These are phyloP conservation scores for Linaria vulgaris DNA, from an alignment of 257 asterid genomes.

Conservation along the genomic window DNA sequence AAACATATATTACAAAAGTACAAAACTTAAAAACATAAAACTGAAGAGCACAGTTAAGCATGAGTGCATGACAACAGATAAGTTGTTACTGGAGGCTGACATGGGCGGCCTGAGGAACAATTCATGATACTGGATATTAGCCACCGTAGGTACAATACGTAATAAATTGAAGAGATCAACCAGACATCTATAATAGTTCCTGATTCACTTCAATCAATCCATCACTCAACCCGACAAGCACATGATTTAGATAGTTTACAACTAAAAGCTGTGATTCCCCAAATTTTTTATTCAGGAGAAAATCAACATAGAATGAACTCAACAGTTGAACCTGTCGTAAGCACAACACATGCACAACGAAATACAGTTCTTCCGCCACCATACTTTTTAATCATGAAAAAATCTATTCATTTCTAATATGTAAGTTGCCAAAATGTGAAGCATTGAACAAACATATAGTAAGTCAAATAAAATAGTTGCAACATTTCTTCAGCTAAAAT, in stretches of 20 bases:
- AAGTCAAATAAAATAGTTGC: not conserved
- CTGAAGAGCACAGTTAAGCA: not conserved
- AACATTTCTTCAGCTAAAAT: not conserved
- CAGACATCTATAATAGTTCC: conserved; percentile 14
- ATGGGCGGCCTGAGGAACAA: conserved; percentile 8
- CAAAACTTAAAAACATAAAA: not conserved
- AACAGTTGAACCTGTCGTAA: not conserved
- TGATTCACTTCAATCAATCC: conserved; percentile 15
- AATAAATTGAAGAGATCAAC: conserved; percentile 5
- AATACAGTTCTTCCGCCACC: not conserved
- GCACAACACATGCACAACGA: not conserved
- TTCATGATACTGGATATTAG: conserved; percentile 3
- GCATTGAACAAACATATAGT: not conserved
- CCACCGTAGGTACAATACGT: not conserved
- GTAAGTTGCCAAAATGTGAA: not conserved
- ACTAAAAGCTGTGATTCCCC: not conserved
- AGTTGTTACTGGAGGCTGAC: conserved; percentile 2
- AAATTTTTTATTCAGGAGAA: conserved; percentile 8
- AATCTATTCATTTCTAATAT: not conserved
- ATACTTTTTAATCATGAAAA: too few species aligned
- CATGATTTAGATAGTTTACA: conserved; percentile 8
- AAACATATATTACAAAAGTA: too few species aligned
- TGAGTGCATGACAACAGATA: conserved; percentile 2
- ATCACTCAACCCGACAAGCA: conserved; percentile 15
- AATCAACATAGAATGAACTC: not conserved